Evolutionary conservation across 1,284 basidiomycete genomes (phyloP).

Genomic region (Blastosporella zonata): DNA sequence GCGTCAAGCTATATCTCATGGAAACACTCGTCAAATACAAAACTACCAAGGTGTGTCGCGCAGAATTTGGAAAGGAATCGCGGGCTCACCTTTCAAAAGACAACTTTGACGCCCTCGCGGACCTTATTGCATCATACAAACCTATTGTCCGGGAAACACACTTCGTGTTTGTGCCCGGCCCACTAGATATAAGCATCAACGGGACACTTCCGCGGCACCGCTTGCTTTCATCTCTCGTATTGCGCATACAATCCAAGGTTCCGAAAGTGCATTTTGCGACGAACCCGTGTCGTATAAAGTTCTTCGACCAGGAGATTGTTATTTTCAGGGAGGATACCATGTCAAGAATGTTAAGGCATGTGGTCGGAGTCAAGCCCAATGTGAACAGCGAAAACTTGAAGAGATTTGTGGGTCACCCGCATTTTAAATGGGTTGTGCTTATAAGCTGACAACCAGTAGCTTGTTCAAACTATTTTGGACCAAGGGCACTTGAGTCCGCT

Average conservation of each 20-base stretch:
- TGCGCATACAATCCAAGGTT: constrained; percentile 66
- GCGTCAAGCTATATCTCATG: constrained; percentile 75
- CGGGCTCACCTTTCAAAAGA: constrained; percentile 44
- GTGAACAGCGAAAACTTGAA: constrained; percentile 77
- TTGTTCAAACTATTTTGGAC: constrained; percentile 91
- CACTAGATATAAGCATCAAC: constrained; percentile 81
- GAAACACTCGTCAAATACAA: constrained; percentile 75
- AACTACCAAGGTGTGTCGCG: constrained; percentile 76
- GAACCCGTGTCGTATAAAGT: constrained; percentile 94
- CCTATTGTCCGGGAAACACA: constrained; percentile 76
- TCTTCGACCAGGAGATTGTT: constrained; percentile 96
- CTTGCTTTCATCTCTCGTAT: constrained; percentile 71
- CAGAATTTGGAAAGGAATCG: neutral
- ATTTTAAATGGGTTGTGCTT: neutral
- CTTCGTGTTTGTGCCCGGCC: constrained; percentile 94
- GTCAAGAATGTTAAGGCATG: constrained; percentile 91
- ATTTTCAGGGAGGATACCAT: constrained; percentile 92
- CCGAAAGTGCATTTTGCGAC: constrained; percentile 81
- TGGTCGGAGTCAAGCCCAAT: constrained; percentile 81
- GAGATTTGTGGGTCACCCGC: constrained; percentile 67
- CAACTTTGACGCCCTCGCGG: constrained; percentile 83
- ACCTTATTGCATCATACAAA: constrained; percentile 81
- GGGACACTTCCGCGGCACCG: constrained; percentile 77
- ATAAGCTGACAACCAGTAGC: constrained; percentile 40
- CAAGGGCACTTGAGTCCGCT: constrained; percentile 90